Evolutionary conservation across 2,329 filamentous ascomycete species (phyloP).

Genomic region (Thermomyces lanuginosus): DNA sequence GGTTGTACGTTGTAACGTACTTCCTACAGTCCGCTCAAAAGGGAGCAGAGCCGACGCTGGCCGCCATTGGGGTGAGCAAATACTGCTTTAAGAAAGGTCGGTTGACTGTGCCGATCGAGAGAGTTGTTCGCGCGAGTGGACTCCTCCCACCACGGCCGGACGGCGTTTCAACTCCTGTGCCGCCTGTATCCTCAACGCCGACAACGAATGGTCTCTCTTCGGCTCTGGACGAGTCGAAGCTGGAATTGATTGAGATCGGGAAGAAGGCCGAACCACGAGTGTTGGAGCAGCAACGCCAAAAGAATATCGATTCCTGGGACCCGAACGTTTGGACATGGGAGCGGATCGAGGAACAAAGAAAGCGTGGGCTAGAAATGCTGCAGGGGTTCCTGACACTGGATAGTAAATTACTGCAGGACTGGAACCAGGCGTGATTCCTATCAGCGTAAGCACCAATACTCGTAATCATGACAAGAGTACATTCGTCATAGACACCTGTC

Average conservation of each 20-base stretch:
- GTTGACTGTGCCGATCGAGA: conserved; percentile 68
- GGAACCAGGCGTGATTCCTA: no score
- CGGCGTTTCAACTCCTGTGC: conserved; percentile 25
- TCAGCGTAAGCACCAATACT: no score
- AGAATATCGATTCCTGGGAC: conserved; percentile 17
- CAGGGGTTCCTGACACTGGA: conserved; percentile 40
- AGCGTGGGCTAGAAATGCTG: conserved; percentile 39
- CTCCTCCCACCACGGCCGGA: conserved; percentile 59
- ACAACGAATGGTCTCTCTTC: conserved; percentile 19
- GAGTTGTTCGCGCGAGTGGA: conserved; percentile 53
- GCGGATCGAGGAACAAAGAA: conserved; percentile 40
- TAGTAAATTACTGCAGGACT: conserved; percentile 34
- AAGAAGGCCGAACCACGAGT: conserved; percentile 13
- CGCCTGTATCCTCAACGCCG: conserved; percentile 12
- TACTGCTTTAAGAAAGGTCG: conserved; percentile 72
- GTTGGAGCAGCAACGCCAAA: conserved; percentile 17
- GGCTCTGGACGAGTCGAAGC: conserved; percentile 17
- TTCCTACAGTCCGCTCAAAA: conserved; percentile 42
- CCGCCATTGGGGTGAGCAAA: conserved; percentile 58
- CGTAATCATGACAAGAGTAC: no score
- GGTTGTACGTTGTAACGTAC: conserved; percentile 60
- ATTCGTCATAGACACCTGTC: no score
- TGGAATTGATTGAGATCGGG: conserved; percentile 21
- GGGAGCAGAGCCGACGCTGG: conserved; percentile 42
- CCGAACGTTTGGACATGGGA: conserved; percentile 42